A percentile compares a stretch with the other conserved stretches of the same genome.
Conservation (phyloP, 306 rosid genomes). For the Parietaria judaica region DNA sequence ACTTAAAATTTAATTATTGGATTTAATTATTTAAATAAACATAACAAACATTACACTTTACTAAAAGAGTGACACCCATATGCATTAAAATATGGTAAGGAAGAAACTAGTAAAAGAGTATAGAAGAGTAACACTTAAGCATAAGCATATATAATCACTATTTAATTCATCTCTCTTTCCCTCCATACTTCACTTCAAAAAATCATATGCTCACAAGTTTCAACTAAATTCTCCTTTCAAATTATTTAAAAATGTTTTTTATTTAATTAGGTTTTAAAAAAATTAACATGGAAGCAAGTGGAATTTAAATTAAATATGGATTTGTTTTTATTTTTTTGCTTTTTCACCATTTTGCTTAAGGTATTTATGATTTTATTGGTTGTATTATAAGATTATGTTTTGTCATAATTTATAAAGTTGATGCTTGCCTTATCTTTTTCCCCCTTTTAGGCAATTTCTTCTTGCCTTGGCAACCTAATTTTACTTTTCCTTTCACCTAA, state of each 20-base stretch:
- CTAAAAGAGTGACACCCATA: constrained; percentile 10
- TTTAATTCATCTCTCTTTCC: not conserved
- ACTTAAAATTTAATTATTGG: constrained; percentile 2
- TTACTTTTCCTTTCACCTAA: constrained; percentile 58
- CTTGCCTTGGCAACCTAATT: constrained; percentile 66
- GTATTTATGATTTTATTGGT: constrained; percentile 14
- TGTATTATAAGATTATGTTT: constrained; percentile 7
- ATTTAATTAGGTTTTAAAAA: constrained; percentile 2
- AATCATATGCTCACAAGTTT: not conserved
- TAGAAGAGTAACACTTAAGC: constrained; percentile 11
- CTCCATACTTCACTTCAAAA: not conserved
- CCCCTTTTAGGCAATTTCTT: constrained; percentile 45
- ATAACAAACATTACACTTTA: constrained; percentile 1
- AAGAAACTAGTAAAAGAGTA: not conserved
- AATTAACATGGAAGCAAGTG: constrained; percentile 21
- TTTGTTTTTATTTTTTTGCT: constrained; percentile 11
- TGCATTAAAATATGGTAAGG: constrained; percentile 10
- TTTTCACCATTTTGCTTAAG: not conserved
- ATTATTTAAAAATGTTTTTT: constrained; percentile 1
- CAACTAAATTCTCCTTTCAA: not conserved
- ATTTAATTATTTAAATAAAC: not conserved
- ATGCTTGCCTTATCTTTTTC: constrained; percentile 41
- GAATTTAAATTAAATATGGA: constrained; percentile 6
- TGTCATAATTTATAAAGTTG: constrained; percentile 26
- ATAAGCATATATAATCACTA: constrained; percentile 5